A percentile compares a stretch with the other conserved stretches of the same genome.
phyloP scores from a whole-genome alignment of 805 yeast species.

The Ogataea ramenticola region DNA sequence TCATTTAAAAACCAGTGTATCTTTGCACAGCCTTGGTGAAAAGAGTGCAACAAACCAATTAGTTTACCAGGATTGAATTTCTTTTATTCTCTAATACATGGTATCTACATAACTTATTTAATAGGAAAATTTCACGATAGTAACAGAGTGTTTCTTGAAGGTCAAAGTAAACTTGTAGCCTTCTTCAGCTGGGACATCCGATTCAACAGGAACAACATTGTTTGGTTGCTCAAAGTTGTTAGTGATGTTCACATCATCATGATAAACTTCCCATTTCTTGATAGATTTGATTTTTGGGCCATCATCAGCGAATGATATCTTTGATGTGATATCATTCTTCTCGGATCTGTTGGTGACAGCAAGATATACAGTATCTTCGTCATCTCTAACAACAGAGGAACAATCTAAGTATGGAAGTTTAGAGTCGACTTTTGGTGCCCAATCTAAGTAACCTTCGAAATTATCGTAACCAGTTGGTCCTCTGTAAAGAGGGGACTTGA shows the following conservation, averaged over 20 bases:
- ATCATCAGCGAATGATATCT: constrained; percentile 12
- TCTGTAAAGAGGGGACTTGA: constrained; percentile 20
- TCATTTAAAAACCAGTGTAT: too few species aligned
- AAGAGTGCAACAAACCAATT: too few species aligned
- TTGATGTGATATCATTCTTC: constrained; percentile 16
- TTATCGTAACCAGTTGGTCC: constrained; percentile 19
- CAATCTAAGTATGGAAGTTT: constrained; percentile 21
- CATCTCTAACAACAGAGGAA: constrained; percentile 18
- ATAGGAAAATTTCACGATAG: constrained; percentile 7
- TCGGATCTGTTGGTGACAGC: constrained; percentile 24
- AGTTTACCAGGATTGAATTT: too few species aligned
- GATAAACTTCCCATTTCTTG: constrained; percentile 17
- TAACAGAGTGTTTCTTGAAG: constrained; percentile 19
- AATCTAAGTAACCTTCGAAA: constrained; percentile 3
- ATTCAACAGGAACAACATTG: constrained; percentile 13
- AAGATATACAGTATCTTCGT: constrained; percentile 14
- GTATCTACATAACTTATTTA: too few species aligned
- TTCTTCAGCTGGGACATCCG: constrained; percentile 20
- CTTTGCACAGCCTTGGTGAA: too few species aligned
- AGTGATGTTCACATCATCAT: constrained; percentile 24
- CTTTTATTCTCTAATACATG: too few species aligned
- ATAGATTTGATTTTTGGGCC: constrained; percentile 7
- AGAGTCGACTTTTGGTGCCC: constrained; percentile 2
- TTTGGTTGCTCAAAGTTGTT: constrained; percentile 22
- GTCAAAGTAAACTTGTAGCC: constrained; percentile 7